A percentile compares a stretch with the other conserved stretches of the same genome.
Evolutionary conservation across 495 filamentous ascomycete genomes (phyloP).

Genomic region (Cercophora newfieldiana): DNA sequence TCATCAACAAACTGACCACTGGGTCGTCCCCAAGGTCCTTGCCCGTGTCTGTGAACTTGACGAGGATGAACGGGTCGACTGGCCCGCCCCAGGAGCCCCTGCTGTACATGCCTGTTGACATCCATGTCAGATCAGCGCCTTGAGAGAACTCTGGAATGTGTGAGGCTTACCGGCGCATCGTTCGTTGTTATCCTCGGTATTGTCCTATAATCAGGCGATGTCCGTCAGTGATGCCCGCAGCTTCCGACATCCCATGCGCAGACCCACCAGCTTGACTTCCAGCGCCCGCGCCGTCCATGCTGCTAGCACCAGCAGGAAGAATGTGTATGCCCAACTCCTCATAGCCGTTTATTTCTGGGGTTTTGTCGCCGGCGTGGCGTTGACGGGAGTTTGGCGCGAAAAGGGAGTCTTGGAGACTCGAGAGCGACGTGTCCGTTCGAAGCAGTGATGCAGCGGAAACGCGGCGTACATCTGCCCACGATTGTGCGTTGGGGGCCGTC

Average conservation of each 20-base stretch:
- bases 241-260: too few species aligned
- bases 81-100: slow-evolving; percentile 84
- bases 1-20: slow-evolving; percentile 82
- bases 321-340: slow-evolving; percentile 42
- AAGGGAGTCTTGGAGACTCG: background rate
- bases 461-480: background rate
- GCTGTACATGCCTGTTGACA: slow-evolving; percentile 80
- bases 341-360: slow-evolving; percentile 25
- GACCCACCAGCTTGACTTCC: slow-evolving; percentile 55
- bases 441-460: background rate
- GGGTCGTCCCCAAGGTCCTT: slow-evolving; percentile 62
- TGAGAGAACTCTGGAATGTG: background rate
- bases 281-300: slow-evolving; percentile 60
- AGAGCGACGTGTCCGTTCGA: background rate
- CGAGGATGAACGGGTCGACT: slow-evolving; percentile 83
- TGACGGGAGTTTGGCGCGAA: background rate
- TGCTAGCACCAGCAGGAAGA: slow-evolving; percentile 51
- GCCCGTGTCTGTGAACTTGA: slow-evolving; percentile 70
- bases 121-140: background rate
- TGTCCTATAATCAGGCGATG: slow-evolving; percentile 50
- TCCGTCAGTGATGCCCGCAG: background rate
- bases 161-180: slow-evolving; percentile 66
- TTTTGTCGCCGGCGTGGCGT: slow-evolving; percentile 18
- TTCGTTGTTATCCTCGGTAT: slow-evolving; percentile 74
- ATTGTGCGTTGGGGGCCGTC: background rate